These are phyloP conservation scores for Mucor racemosus DNA, from an alignment of 371 early-diverging fungal species.

Conservation along the genomic window DNA sequence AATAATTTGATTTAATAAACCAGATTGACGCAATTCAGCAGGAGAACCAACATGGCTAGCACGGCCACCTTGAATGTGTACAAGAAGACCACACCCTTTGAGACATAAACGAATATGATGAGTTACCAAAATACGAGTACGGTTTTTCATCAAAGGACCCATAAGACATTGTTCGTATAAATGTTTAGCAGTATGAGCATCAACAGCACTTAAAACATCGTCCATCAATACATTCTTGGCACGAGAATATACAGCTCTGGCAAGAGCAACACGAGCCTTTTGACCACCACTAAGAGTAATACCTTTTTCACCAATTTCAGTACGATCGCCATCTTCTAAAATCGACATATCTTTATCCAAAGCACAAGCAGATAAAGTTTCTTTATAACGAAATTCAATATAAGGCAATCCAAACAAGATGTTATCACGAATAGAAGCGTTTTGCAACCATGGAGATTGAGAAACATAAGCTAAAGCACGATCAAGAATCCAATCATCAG, in stretches of 20 bases:
- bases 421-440: slow-evolving; percentile 76
- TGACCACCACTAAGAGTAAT: slow-evolving; percentile 80
- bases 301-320: slow-evolving; percentile 92
- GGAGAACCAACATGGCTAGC: slow-evolving; percentile 50
- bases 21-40: slow-evolving; percentile 46
- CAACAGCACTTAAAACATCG: slow-evolving; percentile 85
- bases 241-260: slow-evolving; percentile 83
- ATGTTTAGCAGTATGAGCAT: slow-evolving; percentile 88
- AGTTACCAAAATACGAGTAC: slow-evolving; percentile 88
- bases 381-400: slow-evolving; percentile 50
- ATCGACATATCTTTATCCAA: slow-evolving; percentile 54
- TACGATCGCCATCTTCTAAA: slow-evolving; percentile 85
- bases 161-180: slow-evolving; percentile 73
- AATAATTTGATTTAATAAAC: slow-evolving; percentile 16
- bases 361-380: slow-evolving; percentile 68
- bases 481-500: slow-evolving; percentile 25
- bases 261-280: slow-evolving; percentile 81
- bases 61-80: slow-evolving; percentile 51
- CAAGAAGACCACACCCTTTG: slow-evolving; percentile 29
- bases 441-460: slow-evolving; percentile 82
- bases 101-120: slow-evolving; percentile 86
- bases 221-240: slow-evolving; percentile 79
- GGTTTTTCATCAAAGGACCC: slow-evolving; percentile 70
- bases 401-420: slow-evolving; percentile 59
- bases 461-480: slow-evolving; percentile 34